Evolutionary conservation across 2,329 filamentous ascomycete species (phyloP), one percentile per base, ranked within the genome.

Genomic region (Trichoderma brevicompactum): DNA sequence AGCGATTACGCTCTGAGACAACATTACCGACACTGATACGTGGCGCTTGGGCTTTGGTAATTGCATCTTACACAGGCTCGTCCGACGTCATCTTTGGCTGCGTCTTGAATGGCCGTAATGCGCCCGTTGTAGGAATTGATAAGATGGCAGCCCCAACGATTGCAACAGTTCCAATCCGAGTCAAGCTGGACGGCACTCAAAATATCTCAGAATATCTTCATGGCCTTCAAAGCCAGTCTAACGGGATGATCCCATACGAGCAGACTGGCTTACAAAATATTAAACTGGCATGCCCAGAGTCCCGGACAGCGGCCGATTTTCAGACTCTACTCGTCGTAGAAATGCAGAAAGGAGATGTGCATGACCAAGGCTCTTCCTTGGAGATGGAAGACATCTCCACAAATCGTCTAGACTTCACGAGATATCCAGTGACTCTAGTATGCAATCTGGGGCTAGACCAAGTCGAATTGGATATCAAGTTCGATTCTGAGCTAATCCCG

Each of bases 201-300:
- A 50, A 46, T 62, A 56, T 59, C 7, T 32, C 40, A 32, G 19
- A 43, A n/a, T 59, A 59, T 32, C 23, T 66, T 67, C 13, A 62
- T 28, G 49, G 52, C 28, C 54, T 70, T 6, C 67, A 68, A 36
- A 65, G 46, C 13, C 59, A 68, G 7, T 66, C 69, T 2, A 64
- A 60, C 1, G 46, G 59, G 7, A 69, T 70, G 63, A 46, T 59
- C 12, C 55, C 55, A 13, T 46, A 59, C 17, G 55, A 59, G 55
- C 55, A 56, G 34, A 28, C 23, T 28, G 23, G 23, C 23, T 28
- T 28, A 5, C 23, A 28, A 28, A 28, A 28, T 28, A 28, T 28
- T 28, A 28, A 28, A 28, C 23, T 28, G 23, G 23, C 23, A 28
- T 28, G 23, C 23, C 23, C 23, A 28, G 23, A 28, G 23, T 28